Base-by-base conservation (phyloP, 1,284 basidiomycete genomes). In the Moesziomyces aphidis region DNA sequence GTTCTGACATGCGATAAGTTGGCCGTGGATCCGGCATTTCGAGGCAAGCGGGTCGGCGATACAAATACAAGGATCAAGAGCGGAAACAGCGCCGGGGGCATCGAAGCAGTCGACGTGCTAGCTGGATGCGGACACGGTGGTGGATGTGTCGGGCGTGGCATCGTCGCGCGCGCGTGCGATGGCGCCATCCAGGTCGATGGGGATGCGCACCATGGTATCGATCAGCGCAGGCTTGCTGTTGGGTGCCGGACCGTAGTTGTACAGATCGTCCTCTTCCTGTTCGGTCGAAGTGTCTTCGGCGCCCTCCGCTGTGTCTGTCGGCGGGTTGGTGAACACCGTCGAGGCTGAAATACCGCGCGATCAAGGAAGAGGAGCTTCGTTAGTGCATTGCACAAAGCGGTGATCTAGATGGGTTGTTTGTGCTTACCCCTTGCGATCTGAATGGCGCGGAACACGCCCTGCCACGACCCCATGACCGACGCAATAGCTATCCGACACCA, bases 361-460 rank as follows among this genome's bases (percentile, higher is more conserved):
- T 34, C 31, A 34, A 34, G 31, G 11, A 8, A 34, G 10, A 34
- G 13, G 31, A 34, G 1, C 31, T 2, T 1, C 13, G 10, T 34
- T 13, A 34, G 31, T 34, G 1, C 31, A 34, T 13, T 34, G 31
- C 13, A 34, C 13, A 13, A 3, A 1, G 10, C 13, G 4, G 31
- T 8, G 1, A 34, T n/a, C 10, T 34, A 11, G 1, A 1, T 34
- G 31, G 9, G 3, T 34, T 34, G 31, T 11, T 13, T 34, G 31
- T 21, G 34, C 68, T 65, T 69, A 81, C 76, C 72, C 59, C 76
- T 66, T 39, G 81, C 81, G 19, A 83, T 76, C 54, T 81, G 81
- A 34, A 83, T 83, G 11, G 81, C 80, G 13, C 81, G 63, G 58
- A 83, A 83, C 9, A 83, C 81, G 57, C 81, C 81, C 34, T 81